Evolutionary conservation across 352 stramenopile species (phyloP), one percentile per base, ranked within the genome.

Genomic region (Globisporangium uncinulatum): DNA sequence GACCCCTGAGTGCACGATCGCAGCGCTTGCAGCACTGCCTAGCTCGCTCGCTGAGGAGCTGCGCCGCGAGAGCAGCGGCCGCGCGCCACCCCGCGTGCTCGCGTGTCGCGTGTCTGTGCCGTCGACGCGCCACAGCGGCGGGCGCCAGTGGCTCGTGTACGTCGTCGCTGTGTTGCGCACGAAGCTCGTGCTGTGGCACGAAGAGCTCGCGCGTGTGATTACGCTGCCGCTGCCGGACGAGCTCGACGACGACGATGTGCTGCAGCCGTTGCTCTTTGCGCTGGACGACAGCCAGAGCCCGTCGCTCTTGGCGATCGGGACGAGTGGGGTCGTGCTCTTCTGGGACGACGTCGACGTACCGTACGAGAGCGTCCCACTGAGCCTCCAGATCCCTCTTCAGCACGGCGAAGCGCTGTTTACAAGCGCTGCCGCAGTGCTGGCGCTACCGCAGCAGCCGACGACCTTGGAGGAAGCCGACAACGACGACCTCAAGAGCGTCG

Each of bases 321-420:
- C 65, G 41, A 86, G 73, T 54, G 82, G 82, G 15, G 61, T 82
- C 56, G 79, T 92, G 61, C 68, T 90, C 21, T 90, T 92, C 59
- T 92, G 79, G 79, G 82, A 90, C 54, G 82, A 92, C 59, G 81
- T 92, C 59, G 78, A 87, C 19, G 61, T 89, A 31, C 78, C 82
- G 3, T 90, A 90, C 51, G 78, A 90, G 59, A 90, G 74, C 58
- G 70, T 88, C 4, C 82, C 82, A 17, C 64, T 92, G 15, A 89
- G 77, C 54, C 76, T 92, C 1, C 82, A 92, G 65, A 92, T 92
- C 59, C 82, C 79, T 6, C 43, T 92, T 48, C 74, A 74, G 41
- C 49, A 55, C 9, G 49, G 74, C 47, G 82, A 92, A 61, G 21
- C 69, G 10, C 73, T 92, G 14, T 62, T 39, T 13, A 87, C 82